Percentiles rank a stretch among this genome's conserved stretches.
Conservation (phyloP, 805 yeast genomes). For the Zygosaccharomyces lentus region DNA sequence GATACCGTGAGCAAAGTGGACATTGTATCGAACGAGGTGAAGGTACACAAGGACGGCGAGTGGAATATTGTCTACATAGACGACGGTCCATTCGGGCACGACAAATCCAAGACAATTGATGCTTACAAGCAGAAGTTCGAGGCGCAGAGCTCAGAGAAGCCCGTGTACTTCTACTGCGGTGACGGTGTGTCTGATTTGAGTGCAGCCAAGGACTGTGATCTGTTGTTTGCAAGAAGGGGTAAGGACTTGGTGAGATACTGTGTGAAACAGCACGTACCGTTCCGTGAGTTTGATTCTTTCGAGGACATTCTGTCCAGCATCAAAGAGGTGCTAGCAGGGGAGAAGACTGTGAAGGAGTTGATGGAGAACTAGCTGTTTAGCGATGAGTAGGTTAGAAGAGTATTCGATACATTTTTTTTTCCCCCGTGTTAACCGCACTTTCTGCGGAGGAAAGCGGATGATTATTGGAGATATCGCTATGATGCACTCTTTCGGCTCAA, state of each 20-base stretch:
- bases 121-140: slow-evolving; percentile 34
- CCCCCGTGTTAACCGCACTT: too few relatives aligned
- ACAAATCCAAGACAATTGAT: slow-evolving; percentile 78
- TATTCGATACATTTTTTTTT: too few relatives aligned
- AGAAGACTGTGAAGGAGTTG: slow-evolving; percentile 30
- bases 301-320: slow-evolving; percentile 66
- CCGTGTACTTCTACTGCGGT: slow-evolving; percentile 85
- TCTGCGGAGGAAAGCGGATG: too few relatives aligned
- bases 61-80: slow-evolving; percentile 89
- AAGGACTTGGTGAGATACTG: slow-evolving; percentile 86
- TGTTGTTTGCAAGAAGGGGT: slow-evolving; percentile 90
- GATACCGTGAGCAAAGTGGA: slow-evolving; percentile 68
- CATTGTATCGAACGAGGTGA: slow-evolving; percentile 77
- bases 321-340: slow-evolving; percentile 44
- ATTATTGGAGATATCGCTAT: too few relatives aligned
- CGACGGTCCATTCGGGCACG: slow-evolving; percentile 89
- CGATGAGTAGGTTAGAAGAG: neutral
- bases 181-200: slow-evolving; percentile 95
- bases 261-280: slow-evolving; percentile 73
- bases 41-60: slow-evolving; percentile 47
- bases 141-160: slow-evolving; percentile 38
- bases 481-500: too few relatives aligned
- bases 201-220: slow-evolving; percentile 93
- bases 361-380: slow-evolving; percentile 25
- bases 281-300: slow-evolving; percentile 74